A percentile compares a stretch with the other conserved stretches of the same genome.
phyloP scores from a whole-genome alignment of 1,284 basidiomycete species.

The Macrocystidia cucumis region DNA sequence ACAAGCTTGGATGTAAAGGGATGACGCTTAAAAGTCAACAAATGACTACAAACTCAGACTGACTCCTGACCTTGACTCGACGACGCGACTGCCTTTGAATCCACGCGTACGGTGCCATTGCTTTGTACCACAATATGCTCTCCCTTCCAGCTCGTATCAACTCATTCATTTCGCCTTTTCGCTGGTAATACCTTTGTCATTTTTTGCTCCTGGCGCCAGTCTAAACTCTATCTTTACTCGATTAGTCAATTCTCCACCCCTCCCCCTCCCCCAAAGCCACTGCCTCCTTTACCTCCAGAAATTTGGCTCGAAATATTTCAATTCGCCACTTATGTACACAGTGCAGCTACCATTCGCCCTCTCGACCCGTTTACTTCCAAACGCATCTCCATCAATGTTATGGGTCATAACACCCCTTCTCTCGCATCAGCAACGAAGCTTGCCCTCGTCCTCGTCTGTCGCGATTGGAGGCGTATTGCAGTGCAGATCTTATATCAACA shows the following conservation, averaged over 20 bases:
- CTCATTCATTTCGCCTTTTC: conserved; percentile 19
- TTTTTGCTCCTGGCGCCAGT: too few species aligned
- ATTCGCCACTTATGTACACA: conserved; percentile 41
- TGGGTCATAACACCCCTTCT: conserved; percentile 31
- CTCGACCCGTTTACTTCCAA: conserved; percentile 31
- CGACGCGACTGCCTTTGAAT: too few species aligned
- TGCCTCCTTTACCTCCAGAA: conserved; percentile 37
- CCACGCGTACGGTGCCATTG: too few species aligned
- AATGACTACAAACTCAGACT: too few species aligned
- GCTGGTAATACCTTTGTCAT: conserved; percentile 21
- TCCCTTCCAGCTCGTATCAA: conserved; percentile 16
- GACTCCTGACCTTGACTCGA: too few species aligned
- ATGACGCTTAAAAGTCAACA: too few species aligned
- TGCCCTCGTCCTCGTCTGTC: conserved; percentile 39
- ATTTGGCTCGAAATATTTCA: conserved; percentile 52
- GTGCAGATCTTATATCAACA: conserved; percentile 40
- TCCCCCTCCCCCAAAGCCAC: conserved; percentile 8
- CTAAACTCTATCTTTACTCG: too few species aligned
- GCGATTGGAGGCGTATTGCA: conserved; percentile 36
- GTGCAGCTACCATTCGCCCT: conserved; percentile 27
- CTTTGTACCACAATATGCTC: conserved; percentile 17
- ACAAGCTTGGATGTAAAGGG: too few species aligned
- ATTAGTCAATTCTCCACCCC: conserved; percentile 11
- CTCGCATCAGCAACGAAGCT: conserved; percentile 38
- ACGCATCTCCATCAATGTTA: conserved; percentile 26